phyloP scores from a whole-genome alignment of 202 grass and related monocot species.

The Setaria viridis region DNA sequence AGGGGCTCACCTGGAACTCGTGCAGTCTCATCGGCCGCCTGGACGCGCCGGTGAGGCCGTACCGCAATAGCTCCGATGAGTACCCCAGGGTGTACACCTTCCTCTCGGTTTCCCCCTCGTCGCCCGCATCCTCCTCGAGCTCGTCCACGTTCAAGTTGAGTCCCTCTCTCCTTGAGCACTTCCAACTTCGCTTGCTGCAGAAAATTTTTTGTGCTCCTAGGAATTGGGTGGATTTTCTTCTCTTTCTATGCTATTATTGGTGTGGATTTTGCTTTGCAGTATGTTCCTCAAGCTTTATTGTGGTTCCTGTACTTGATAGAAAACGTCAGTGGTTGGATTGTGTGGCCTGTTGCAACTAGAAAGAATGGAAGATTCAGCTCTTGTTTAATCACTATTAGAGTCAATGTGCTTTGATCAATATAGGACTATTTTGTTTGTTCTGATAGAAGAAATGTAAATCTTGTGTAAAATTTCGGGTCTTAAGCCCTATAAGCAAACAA shows the following conservation, averaged over 20 bases:
- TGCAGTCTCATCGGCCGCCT: conserved; percentile 84
- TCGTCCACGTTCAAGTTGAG: conserved; percentile 29
- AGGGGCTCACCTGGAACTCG: conserved; percentile 23
- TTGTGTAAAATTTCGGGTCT: background rate
- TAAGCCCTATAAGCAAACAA: background rate
- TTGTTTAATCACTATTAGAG: background rate
- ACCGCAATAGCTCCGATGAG: rapidly evolving
- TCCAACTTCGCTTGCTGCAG: background rate
- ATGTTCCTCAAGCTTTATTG: conserved; percentile 19
- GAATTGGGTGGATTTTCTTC: background rate
- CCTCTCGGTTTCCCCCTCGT: conserved; percentile 9
- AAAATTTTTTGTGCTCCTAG: background rate
- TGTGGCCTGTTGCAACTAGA: background rate
- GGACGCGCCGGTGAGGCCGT: conserved; percentile 28
- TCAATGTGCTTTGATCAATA: background rate
- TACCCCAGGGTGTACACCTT: background rate
- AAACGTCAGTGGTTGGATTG: background rate
- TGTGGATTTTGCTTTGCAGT: conserved; percentile 16
- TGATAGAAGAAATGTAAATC: background rate
- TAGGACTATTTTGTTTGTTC: background rate
- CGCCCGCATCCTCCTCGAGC: conserved; percentile 12
- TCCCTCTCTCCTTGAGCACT: conserved; percentile 9
- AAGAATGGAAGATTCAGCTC: background rate
- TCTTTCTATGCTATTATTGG: background rate
- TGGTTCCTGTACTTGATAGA: background rate